Conservation (phyloP, 2,329 filamentous ascomycete genomes). For the Talaromyces sp. region DNA sequence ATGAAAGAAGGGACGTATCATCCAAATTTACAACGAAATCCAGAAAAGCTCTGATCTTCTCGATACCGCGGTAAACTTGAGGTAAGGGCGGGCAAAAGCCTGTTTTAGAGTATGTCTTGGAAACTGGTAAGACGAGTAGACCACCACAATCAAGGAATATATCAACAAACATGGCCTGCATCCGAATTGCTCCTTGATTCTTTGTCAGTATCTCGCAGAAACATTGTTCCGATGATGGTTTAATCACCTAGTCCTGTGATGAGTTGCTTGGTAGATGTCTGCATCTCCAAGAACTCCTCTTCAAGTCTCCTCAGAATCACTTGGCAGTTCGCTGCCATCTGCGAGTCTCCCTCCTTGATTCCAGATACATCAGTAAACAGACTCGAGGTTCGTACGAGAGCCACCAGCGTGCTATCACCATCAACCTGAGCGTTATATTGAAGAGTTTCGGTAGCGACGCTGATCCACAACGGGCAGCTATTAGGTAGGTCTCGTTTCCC, state of each 20-base stretch:
- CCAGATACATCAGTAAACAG: constrained; percentile 8
- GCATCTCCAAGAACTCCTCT: constrained; percentile 12
- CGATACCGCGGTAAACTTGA: background rate
- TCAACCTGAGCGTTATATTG: constrained; percentile 11
- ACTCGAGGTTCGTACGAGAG: constrained; percentile 11
- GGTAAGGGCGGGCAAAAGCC: background rate
- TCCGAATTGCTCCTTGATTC: constrained; percentile 5
- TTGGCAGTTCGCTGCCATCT: background rate
- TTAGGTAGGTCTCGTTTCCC: background rate
- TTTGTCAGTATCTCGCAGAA: constrained; percentile 1
- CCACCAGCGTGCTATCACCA: constrained; percentile 12
- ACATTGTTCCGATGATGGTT: background rate
- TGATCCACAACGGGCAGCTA: background rate
- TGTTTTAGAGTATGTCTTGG: constrained; percentile 6
- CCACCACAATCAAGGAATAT: constrained; percentile 15
- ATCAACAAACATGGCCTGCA: constrained; percentile 16
- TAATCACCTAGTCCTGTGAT: background rate
- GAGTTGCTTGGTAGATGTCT: background rate
- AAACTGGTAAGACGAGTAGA: constrained; percentile 10
- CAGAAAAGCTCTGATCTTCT: constrained; percentile 14
- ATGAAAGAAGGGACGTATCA: constrained; percentile 12
- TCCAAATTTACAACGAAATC: constrained; percentile 1
- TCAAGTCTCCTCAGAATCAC: constrained; percentile 8
- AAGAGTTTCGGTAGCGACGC: constrained; percentile 1
- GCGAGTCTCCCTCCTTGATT: background rate